Conservation (phyloP, 2,329 filamentous ascomycete genomes). For the Cytospora mali region DNA sequence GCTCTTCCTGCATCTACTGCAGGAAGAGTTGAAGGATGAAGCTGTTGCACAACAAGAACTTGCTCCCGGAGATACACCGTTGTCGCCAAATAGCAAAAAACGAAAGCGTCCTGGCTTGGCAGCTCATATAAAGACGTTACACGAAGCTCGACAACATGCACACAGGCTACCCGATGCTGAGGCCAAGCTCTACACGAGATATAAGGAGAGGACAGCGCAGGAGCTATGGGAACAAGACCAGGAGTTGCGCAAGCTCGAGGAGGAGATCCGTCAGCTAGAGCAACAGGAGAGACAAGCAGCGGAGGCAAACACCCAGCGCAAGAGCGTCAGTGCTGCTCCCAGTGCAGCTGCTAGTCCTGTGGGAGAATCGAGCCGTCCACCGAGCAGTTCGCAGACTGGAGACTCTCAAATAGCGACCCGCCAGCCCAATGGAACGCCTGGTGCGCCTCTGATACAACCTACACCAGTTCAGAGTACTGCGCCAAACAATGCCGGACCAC, state of each 20-base stretch:
- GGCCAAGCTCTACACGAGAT: conserved; percentile 73
- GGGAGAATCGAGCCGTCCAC: conserved; percentile 17
- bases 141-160: conserved; percentile 66
- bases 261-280: conserved; percentile 71
- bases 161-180: conserved; percentile 72
- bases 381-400: conserved; percentile 13
- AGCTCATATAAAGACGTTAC: conserved; percentile 57
- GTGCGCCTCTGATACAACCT: conserved; percentile 12
- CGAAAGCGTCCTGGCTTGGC: conserved; percentile 71
- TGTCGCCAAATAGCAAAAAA: conserved; percentile 66
- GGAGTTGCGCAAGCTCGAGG: conserved; percentile 62
- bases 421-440: conserved; percentile 26
- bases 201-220: conserved; percentile 68
- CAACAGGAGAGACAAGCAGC: conserved; percentile 39
- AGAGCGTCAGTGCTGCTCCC: conserved; percentile 27
- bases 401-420: conserved; percentile 12
- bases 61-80: conserved; percentile 45
- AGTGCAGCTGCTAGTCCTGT: conserved; percentile 4
- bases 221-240: conserved; percentile 76
- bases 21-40: conserved; percentile 68
- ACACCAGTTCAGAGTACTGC: conserved; percentile 18
- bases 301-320: conserved; percentile 17
- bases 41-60: conserved; percentile 15
- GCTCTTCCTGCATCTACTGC: conserved; percentile 75
- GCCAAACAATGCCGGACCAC: conserved; percentile 8